These are phyloP conservation scores for Macrophomina tecta DNA, from an alignment of 2,329 filamentous ascomycete species.

Conservation along the genomic window DNA sequence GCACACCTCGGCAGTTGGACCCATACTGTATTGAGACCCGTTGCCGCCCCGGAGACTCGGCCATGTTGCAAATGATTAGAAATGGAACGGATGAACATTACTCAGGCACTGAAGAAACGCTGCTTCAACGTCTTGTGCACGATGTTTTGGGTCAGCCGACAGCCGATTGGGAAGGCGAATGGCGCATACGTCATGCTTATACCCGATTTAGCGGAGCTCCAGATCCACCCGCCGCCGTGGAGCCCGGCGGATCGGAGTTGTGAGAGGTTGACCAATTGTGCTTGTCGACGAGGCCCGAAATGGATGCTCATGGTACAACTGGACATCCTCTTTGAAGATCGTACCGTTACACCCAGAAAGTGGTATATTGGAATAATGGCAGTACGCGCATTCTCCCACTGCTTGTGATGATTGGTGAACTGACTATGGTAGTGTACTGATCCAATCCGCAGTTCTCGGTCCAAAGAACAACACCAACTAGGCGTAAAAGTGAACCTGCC, in stretches of 20 bases:
- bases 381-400: no score
- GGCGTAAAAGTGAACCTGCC: no score
- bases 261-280: neutral
- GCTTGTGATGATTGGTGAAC: no score
- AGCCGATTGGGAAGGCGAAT: neutral
- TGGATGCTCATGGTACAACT: no score
- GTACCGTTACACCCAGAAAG: no score
- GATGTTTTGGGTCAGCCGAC: neutral
- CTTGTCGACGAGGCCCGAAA: neutral
- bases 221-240: neutral
- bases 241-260: neutral
- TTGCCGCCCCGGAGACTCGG: neutral
- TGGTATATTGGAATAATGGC: no score
- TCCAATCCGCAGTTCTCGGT: no score
- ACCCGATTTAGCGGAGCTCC: neutral
- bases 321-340: no score
- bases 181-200: neutral
- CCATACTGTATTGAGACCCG: neutral
- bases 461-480: no score
- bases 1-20: neutral
- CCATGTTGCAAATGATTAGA: conserved; percentile 7
- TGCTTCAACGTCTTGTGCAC: neutral
- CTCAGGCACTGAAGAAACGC: neutral
- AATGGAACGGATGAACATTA: neutral
- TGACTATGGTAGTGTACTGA: no score